Evolutionary conservation across 495 filamentous ascomycete genomes (phyloP), one percentile per base, ranked within the genome.

Genomic region (Penicillium chermesinum): DNA sequence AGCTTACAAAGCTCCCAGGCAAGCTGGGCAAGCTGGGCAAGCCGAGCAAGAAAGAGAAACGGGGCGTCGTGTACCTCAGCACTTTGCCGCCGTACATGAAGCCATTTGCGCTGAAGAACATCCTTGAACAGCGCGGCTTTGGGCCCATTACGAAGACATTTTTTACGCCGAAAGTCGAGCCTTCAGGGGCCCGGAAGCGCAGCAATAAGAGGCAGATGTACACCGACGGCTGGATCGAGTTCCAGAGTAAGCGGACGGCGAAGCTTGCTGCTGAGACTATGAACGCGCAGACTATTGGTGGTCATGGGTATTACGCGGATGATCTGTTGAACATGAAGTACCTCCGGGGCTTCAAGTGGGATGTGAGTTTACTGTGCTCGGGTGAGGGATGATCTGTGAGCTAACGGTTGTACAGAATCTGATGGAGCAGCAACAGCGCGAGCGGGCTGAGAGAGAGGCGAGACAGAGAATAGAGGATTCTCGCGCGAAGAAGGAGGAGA

Each of bases 11-110:
- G 10, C 16, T 34, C 27, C 34, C 21, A n/a, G 15, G 37, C 20
- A 7, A 38, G 37, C n/a, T 22, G 12, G 18, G 10, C 8, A 41
- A 19, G 22, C 17, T 12, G 22, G 19, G 7, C 7, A 19, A 13
- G 14, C 7, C 7, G 6, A 5, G 9, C 27, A 53, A 41, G 18
- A 33, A 69, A 35, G 62, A 70, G 34, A 67, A 73, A 54, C 4
- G 25, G 10, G 25, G 25, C 25, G 54, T 96, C 3, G 70, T 96
- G 41, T 97, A 96, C 62, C 72, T 97, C 43, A 94, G 89, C 2
- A 86, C 91, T 36, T 77, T 96, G 17, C 93, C 94, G 9, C 93
- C 93, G 7, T 96, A 95, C 66, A 89, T 98, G 78, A 95, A 93
- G 58, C 94, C 94, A 13, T 72, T 74, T 37, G 89, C 90, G 36